Conservation (phyloP, 164 flowering plant genomes). For the Nymphaea colorata region DNA sequence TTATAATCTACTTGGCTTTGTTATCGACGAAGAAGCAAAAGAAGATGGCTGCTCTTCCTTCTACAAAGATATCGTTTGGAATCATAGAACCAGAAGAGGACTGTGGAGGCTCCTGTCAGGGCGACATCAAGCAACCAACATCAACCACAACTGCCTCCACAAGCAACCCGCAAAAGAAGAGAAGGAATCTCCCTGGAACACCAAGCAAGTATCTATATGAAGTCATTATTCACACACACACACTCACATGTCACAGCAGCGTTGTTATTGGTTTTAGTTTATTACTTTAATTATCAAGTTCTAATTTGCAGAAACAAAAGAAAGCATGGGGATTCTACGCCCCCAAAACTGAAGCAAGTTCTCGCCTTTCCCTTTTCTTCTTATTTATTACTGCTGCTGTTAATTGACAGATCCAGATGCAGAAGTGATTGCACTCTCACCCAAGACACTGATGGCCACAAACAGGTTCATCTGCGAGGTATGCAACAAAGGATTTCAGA, state of each 20-base stretch:
- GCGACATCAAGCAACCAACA: not conserved
- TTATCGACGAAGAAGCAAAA: not conserved
- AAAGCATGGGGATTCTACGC: not conserved
- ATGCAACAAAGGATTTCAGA: slow-evolving; percentile 88
- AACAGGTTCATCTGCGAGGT: slow-evolving; percentile 89
- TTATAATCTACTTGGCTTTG: not conserved
- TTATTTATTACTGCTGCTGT: not conserved
- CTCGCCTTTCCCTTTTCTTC: not conserved
- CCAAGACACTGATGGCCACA: slow-evolving; percentile 86
- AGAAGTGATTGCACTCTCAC: slow-evolving; percentile 83
- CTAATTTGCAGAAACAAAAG: not conserved
- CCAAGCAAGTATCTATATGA: slow-evolving; percentile 54
- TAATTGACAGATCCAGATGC: slow-evolving; percentile 70
- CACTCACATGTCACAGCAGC: not conserved
- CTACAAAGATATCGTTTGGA: not conserved
- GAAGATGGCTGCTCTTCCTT: not conserved
- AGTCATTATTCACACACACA: not conserved
- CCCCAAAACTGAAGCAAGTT: not conserved
- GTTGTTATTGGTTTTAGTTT: not conserved
- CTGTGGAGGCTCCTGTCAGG: not conserved
- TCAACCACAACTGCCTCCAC: not conserved
- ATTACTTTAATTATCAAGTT: not conserved
- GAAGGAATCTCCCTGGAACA: slow-evolving; percentile 69
- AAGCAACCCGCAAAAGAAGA: slow-evolving; percentile 40
- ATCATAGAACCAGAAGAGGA: not conserved